A percentile compares a stretch with the other conserved stretches of the same genome.
Conservation (phyloP, 306 rosid genomes). For the Herpetospermum pedunculosum region DNA sequence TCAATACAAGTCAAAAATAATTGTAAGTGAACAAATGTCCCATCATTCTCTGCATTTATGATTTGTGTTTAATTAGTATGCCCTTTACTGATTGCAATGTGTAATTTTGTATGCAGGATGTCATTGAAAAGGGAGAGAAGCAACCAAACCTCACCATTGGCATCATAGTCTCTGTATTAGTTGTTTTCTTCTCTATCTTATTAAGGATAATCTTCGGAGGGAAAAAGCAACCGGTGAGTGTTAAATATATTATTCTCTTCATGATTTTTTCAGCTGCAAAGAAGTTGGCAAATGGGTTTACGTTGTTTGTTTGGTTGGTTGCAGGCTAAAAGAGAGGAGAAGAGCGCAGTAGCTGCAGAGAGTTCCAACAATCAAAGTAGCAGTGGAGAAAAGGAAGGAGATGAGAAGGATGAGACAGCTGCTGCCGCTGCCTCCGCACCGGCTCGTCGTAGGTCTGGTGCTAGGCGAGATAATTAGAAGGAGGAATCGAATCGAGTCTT, state of each 20-base stretch:
- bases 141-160: slow-evolving; percentile 79
- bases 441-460: slow-evolving; percentile 44
- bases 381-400: slow-evolving; percentile 27
- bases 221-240: slow-evolving; percentile 32
- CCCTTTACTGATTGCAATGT: slow-evolving; percentile 1
- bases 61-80: background rate
- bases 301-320: background rate
- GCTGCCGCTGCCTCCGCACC: slow-evolving; percentile 47
- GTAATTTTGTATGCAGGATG: slow-evolving; percentile 41
- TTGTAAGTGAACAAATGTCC: slow-evolving; percentile 26
- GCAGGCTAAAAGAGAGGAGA: slow-evolving; percentile 33
- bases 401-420: slow-evolving; percentile 44
- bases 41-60: background rate
- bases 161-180: slow-evolving; percentile 41
- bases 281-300: background rate
- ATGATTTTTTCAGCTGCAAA: background rate
- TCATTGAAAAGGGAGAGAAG: slow-evolving; percentile 68
- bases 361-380: slow-evolving; percentile 25
- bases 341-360: slow-evolving; percentile 21
- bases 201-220: slow-evolving; percentile 65
- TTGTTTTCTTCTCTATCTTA: slow-evolving; percentile 43
- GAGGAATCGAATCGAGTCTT: background rate
- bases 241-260: background rate
- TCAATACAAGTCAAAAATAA: slow-evolving; percentile 43
- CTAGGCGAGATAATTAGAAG: slow-evolving; percentile 50